Evolutionary conservation across 768 basidiomycete species (phyloP).

Genomic region (Calvatia gigantea): DNA sequence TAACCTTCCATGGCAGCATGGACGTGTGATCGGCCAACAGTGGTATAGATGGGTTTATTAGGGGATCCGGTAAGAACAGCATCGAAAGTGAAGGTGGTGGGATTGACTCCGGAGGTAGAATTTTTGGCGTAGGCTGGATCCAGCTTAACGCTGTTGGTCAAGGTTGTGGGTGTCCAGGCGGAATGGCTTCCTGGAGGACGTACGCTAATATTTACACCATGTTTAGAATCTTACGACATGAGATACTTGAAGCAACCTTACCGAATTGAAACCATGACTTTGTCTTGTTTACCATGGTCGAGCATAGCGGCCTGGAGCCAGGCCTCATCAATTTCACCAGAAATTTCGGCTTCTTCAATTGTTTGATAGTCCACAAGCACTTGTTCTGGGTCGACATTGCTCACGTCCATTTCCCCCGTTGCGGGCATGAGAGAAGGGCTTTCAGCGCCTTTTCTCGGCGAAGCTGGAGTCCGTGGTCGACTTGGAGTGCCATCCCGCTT

Average conservation of each 20-base stretch:
- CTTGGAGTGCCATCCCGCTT: constrained; percentile 31
- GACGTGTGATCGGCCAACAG: constrained; percentile 75
- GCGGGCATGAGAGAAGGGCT: constrained; percentile 45
- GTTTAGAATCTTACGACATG: constrained; percentile 6
- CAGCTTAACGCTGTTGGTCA: constrained; percentile 56
- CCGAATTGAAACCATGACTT: constrained; percentile 85
- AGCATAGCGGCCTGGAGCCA: constrained; percentile 37
- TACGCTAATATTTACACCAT: constrained; percentile 37
- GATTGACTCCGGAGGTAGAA: constrained; percentile 25
- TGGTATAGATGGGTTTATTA: constrained; percentile 76
- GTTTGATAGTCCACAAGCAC: constrained; percentile 73
- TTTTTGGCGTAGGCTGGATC: constrained; percentile 52
- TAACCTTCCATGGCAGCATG: constrained; percentile 95
- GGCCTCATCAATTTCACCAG: constrained; percentile 63
- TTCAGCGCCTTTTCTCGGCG: constrained; percentile 44
- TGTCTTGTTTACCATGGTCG: constrained; percentile 72
- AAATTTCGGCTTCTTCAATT: constrained; percentile 66
- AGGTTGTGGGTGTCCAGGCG: constrained; percentile 53
- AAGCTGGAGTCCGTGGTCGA: constrained; percentile 52
- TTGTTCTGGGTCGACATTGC: constrained; percentile 69
- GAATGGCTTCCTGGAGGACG: constrained; percentile 51
- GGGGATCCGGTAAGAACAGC: constrained; percentile 74
- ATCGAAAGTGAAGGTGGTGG: constrained; percentile 59
- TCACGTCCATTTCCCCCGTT: constrained; percentile 72
- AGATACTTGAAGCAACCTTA: constrained; percentile 22